Base-by-base conservation (phyloP, 2,329 filamentous ascomycete genomes). In the Ophiocordyceps camponoti-saundersi region DNA sequence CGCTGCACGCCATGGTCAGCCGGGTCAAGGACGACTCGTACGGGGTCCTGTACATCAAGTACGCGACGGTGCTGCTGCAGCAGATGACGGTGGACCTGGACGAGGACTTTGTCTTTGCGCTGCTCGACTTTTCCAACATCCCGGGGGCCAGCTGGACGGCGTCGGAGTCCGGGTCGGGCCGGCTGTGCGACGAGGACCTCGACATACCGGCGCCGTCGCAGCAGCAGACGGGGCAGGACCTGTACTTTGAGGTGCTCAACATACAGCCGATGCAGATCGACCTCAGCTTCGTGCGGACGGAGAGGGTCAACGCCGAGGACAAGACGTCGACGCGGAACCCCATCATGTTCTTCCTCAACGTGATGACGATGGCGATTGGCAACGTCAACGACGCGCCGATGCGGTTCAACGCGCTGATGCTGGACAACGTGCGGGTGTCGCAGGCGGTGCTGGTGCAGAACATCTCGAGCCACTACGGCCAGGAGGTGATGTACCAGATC, bases 11-110 rank as follows among this genome's bases (percentile, higher is more conserved):
- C 15, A 90, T 89, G 72, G 73, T 95, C 47, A 95, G 90, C 12
- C 77, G 88, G 29, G 90, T 98, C 61, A 98, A 98, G 68, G 92
- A 98, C 57, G 90, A 98, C 58, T 95, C 89, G 1, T 98, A 96
- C 59, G 92, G 92, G 56, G 92, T 98, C 21, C 70, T 95, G 11
- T 98, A 98, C 65, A 89, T 98, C 73, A 98, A 98, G 63, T 98
- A 98, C 62, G 90, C 92, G 21, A 95, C 90, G 0, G 65, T 98
- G 43, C 69, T 98, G 30, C 69, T 98, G 43, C 92, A 98, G 63
- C 89, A 98, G 63, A 95, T 98, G 89, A 98, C 92, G 0, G 73
- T 98, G 2, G 92, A 98, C 56, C 80, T 98, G 44, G 92, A 98
- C 53, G 92, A 98, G 57, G 92, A 98, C 61, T 98, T 98, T 65